These are phyloP conservation scores for Leucosporidium yakuticum DNA, from an alignment of 768 basidiomycete species.

Conservation along the genomic window DNA sequence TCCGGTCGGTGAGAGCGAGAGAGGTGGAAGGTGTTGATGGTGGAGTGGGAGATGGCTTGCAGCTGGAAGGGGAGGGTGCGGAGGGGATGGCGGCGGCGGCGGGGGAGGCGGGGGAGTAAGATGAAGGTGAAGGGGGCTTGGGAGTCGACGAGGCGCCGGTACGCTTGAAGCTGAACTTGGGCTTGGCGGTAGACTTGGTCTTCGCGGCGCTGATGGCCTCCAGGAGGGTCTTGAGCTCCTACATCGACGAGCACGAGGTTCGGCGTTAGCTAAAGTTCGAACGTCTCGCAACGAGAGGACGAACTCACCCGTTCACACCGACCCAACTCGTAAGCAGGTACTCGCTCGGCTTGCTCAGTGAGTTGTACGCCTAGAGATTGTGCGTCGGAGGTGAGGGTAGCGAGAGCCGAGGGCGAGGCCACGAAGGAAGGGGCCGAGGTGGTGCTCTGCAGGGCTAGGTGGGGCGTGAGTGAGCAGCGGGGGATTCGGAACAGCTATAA, in stretches of 20 bases:
- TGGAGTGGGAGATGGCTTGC: not conserved
- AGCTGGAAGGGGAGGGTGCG: too few species aligned
- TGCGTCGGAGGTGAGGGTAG: not conserved
- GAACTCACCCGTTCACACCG: conserved; percentile 22
- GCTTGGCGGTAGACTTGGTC: not conserved
- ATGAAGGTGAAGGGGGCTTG: not conserved
- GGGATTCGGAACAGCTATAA: too few species aligned
- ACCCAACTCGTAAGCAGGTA: conserved; percentile 13
- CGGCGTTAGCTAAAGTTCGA: too few species aligned
- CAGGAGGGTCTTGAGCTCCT: conserved; percentile 18
- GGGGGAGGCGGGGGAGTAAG: not conserved
- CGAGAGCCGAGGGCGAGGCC: not conserved
- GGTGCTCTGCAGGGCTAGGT: not conserved
- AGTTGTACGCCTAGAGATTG: conserved; percentile 1
- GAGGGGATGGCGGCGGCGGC: not conserved
- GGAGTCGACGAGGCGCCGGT: not conserved
- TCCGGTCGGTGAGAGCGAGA: conserved; percentile 1
- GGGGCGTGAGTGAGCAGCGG: not conserved
- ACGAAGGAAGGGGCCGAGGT: not conserved
- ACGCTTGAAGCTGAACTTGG: conserved; percentile 32
- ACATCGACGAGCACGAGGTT: not conserved
- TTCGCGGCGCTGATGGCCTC: not conserved
- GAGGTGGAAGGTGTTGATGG: conserved; percentile 3
- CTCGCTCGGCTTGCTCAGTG: conserved; percentile 8
- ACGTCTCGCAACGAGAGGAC: too few species aligned